Percentiles rank a stretch among this genome's conserved stretches.
Evolutionary conservation across 2,329 filamentous ascomycete species (phyloP).

Genomic region (Ploettnerulaceae sp.): DNA sequence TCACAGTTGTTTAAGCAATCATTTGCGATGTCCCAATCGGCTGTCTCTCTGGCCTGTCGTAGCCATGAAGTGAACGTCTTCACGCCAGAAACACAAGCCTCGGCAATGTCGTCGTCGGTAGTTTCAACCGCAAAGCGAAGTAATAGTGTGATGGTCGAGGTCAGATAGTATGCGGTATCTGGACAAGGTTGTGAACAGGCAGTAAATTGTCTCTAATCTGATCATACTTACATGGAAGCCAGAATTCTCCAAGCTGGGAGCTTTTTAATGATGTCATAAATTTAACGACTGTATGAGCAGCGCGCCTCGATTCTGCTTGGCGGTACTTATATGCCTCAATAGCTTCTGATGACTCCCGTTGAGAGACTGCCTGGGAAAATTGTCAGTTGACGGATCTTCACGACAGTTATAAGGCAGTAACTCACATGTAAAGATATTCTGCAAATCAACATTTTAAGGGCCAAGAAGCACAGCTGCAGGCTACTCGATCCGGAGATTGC

Average conservation of each 20-base stretch:
- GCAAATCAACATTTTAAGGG: slow-evolving; percentile 21
- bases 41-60: slow-evolving; percentile 22
- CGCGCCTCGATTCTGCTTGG: slow-evolving; percentile 24
- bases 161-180: slow-evolving; percentile 33
- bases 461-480: slow-evolving; percentile 15
- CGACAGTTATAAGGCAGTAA: background rate
- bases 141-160: slow-evolving; percentile 24
- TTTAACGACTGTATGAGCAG: slow-evolving; percentile 26
- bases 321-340: slow-evolving; percentile 15
- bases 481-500: slow-evolving; percentile 19
- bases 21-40: slow-evolving; percentile 26
- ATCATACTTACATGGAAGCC: slow-evolving; percentile 29
- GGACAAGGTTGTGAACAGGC: background rate
- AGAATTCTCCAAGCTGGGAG: slow-evolving; percentile 28
- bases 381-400: background rate
- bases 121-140: slow-evolving; percentile 24
- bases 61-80: slow-evolving; percentile 15
- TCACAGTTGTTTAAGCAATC: slow-evolving; percentile 18
- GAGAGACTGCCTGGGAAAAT: slow-evolving; percentile 7
- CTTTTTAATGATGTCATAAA: slow-evolving; percentile 25
- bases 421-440: slow-evolving; percentile 21
- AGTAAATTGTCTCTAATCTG: background rate
- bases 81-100: slow-evolving; percentile 12
- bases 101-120: slow-evolving; percentile 7
- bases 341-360: slow-evolving; percentile 5